Percentiles rank a stretch among this genome's conserved stretches.
Conservation (phyloP, 2,329 filamentous ascomycete species). For the Trematosphaeria pertusa region DNA sequence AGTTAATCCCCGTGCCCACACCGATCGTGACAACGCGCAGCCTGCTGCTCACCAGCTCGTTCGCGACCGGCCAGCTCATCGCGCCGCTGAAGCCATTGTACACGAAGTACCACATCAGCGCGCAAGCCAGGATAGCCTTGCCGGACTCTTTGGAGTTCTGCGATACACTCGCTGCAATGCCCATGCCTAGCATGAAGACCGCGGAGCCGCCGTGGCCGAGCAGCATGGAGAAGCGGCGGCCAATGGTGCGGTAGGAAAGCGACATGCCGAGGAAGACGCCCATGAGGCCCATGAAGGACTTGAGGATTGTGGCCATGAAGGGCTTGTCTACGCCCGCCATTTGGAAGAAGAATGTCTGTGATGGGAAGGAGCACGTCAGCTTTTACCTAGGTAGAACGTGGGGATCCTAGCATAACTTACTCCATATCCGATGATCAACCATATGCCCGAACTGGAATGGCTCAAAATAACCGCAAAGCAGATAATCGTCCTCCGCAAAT, state of each 20-base stretch:
- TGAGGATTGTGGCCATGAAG: conserved; percentile 13
- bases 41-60: conserved; percentile 27
- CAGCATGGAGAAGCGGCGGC: conserved; percentile 13
- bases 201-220: conserved; percentile 7
- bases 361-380: neutral
- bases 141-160: conserved; percentile 5
- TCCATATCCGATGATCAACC: conserved; percentile 58
- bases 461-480: conserved; percentile 56
- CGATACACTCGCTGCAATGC: conserved; percentile 8
- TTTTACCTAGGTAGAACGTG: neutral
- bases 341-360: conserved; percentile 15
- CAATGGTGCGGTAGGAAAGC: conserved; percentile 9
- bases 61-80: conserved; percentile 35
- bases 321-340: conserved; percentile 12
- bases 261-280: conserved; percentile 56
- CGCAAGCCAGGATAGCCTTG: conserved; percentile 12
- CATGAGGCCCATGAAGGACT: conserved; percentile 49
- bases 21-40: conserved; percentile 36
- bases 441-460: conserved; percentile 53
- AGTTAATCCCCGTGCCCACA: conserved; percentile 9
- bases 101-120: conserved; percentile 24
- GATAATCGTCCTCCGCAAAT: conserved; percentile 56
- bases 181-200: conserved; percentile 16
- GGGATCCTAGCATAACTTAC: neutral
- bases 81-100: conserved; percentile 40